Percentiles rank a stretch among this genome's conserved stretches.
Evolutionary conservation across 495 filamentous ascomycete species (phyloP).

Genomic region (Aspergillus carlsbadensis): DNA sequence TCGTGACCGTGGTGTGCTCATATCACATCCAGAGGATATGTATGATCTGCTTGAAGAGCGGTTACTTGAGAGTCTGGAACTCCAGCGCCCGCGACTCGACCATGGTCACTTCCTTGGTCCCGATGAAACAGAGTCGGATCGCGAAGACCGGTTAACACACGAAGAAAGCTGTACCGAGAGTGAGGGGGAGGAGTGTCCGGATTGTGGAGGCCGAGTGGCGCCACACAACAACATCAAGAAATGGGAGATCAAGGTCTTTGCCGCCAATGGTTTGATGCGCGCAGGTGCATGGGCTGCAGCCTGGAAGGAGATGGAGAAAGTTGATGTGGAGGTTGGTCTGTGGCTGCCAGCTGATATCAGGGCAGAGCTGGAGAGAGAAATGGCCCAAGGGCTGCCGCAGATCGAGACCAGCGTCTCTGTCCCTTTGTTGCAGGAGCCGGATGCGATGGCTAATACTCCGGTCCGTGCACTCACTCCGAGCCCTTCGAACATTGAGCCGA

Average conservation of each 20-base stretch:
- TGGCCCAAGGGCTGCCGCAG: conserved; percentile 23
- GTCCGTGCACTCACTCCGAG: neutral
- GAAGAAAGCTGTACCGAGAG: conserved; percentile 36
- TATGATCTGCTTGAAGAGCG: conserved; percentile 92
- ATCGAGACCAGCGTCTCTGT: conserved; percentile 11
- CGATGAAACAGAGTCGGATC: conserved; percentile 42
- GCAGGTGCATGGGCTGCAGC: conserved; percentile 89
- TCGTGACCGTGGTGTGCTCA: conserved; percentile 74
- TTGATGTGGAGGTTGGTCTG: conserved; percentile 87
- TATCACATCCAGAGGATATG: conserved; percentile 86
- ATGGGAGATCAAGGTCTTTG: conserved; percentile 87
- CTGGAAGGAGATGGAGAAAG: conserved; percentile 96
- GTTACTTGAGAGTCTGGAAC: conserved; percentile 81
- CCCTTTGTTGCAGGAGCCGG: conserved; percentile 20
- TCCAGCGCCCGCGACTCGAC: conserved; percentile 69
- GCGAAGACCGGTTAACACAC: conserved; percentile 26
- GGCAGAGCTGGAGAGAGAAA: conserved; percentile 43
- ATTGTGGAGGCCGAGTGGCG: conserved; percentile 56
- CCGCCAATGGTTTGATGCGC: conserved; percentile 89
- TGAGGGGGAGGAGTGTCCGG: conserved; percentile 57
- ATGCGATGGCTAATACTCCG: neutral
- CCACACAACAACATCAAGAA: conserved; percentile 49
- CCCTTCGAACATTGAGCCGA: neutral
- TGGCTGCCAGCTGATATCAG: conserved; percentile 58
- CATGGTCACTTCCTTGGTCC: conserved; percentile 68